Evolutionary conservation across 176 grass and related monocot species (phyloP), one percentile per base, ranked within the genome.

Genomic region (Saccharum spontaneum): DNA sequence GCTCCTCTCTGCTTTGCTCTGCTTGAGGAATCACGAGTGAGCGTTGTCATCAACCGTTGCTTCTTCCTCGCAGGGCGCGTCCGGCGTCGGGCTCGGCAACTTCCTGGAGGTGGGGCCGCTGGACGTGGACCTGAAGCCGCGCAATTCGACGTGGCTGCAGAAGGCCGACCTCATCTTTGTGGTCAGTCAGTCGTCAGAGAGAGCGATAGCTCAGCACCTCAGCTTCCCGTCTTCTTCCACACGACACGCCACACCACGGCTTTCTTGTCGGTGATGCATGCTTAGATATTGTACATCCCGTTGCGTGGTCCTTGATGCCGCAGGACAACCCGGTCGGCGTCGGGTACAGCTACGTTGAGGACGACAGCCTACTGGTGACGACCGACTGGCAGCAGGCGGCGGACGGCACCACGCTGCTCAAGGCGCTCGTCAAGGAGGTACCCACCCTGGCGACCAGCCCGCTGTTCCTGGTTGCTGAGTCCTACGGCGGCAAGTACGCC

Each of bases 321-420:
- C 67, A 98, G 96, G 93, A 98, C 88, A 98, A 98, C 88, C 97
- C 93, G 1, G 97, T 95, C 2, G 97, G 93, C 5, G 91, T 87
- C 31, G 93, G 93, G 4, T 98, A 90, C 79, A 95, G 97, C 79
- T 98, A 85, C 86, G 93, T 95, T 12, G 91, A 94, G 91, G 73
- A 90, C 38, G 72, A 87, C 65, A 88, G 69, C 70, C 45, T 89
- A 14, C 80, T 97, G 7, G 92, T 92, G 36, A 97, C 81, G 6
- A 94, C 86, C 3, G 94, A 97, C 73, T 64, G 80, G 79, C 86
- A 89, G 37, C 92, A 90, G 16, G 91, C 91, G 13, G 61, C 10
- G 8, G 92, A 98, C 71, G 62, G 87, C 46, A 90, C 79, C 5
- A 40, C 82, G 59, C 85, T 94, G 57, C 79, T 94, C 46, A 92